phyloP scores from a whole-genome alignment of 352 stramenopile genomes.

The Aphanomyces invadans region DNA sequence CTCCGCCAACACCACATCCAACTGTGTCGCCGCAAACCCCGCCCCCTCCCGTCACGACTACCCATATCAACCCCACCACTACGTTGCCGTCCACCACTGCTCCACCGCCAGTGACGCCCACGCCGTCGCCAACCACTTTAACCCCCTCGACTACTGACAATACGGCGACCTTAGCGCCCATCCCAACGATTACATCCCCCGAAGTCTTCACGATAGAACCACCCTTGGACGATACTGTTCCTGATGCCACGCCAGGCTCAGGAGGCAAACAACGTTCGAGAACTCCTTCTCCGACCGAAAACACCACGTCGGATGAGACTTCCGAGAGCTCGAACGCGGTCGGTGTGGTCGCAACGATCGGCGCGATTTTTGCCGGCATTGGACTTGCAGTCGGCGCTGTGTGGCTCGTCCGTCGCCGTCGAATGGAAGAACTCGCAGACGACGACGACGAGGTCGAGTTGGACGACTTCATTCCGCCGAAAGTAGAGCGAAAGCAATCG shows the following conservation, averaged over 20 bases:
- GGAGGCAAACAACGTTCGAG: background rate
- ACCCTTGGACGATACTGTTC: background rate
- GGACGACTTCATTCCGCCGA: background rate
- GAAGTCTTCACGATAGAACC: background rate
- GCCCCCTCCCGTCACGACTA: no score
- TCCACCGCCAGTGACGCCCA: background rate
- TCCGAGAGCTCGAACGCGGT: background rate
- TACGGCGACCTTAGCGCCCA: background rate
- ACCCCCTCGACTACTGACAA: background rate
- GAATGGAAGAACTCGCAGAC: background rate
- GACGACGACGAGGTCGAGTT: background rate
- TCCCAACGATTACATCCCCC: background rate
- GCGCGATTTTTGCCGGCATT: background rate
- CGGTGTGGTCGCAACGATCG: background rate
- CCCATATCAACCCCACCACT: background rate
- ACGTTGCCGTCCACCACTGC: no score
- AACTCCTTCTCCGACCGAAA: background rate
- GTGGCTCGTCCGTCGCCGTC: background rate
- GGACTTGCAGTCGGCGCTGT: background rate
- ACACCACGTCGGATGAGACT: background rate
- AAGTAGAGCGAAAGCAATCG: background rate
- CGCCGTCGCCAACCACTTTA: background rate
- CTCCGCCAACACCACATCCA: no score
- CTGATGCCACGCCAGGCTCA: background rate
- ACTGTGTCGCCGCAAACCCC: no score